phyloP scores from a whole-genome alignment of 164 flowering plant genomes.

The Berberis vulgaris region DNA sequence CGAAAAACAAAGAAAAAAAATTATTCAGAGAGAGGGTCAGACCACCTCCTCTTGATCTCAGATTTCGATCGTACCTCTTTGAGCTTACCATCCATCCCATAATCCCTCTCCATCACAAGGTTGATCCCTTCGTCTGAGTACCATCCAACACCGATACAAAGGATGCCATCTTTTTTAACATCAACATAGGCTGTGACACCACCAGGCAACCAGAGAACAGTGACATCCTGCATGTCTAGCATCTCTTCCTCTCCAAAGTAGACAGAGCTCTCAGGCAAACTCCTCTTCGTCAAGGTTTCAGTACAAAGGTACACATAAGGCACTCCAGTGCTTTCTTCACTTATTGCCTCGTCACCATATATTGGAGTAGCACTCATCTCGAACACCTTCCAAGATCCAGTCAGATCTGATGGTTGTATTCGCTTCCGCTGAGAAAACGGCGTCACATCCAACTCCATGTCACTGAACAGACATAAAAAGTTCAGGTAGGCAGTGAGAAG shows the following conservation, averaged over 20 bases:
- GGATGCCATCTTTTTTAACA: conserved; percentile 63
- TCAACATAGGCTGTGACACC: conserved; percentile 89
- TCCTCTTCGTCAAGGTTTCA: conserved; percentile 78
- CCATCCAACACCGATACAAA: conserved; percentile 94
- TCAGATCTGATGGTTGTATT: conserved; percentile 62
- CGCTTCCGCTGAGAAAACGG: conserved; percentile 76
- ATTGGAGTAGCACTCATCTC: conserved; percentile 86
- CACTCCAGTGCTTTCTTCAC: conserved; percentile 26
- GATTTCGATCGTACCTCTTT: conserved; percentile 73
- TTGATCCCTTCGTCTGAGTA: conserved; percentile 91
- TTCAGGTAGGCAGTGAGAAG: neutral
- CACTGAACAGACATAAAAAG: conserved; percentile 30
- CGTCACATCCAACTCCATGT: conserved; percentile 55
- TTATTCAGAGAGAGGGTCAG: conserved; percentile 43
- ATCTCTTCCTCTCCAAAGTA: conserved; percentile 85
- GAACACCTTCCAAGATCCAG: conserved; percentile 89
- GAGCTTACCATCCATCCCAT: conserved; percentile 83
- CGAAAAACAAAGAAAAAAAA: neutral
- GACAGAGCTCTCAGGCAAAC: conserved; percentile 56
- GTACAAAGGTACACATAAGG: conserved; percentile 79
- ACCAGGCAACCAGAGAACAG: conserved; percentile 88
- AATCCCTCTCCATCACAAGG: conserved; percentile 96
- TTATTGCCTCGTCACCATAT: conserved; percentile 32
- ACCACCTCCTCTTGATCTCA: conserved; percentile 92
- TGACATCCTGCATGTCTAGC: conserved; percentile 70